Evolutionary conservation across 2,329 filamentous ascomycete genomes (phyloP).

Genomic region (Colletotrichum gloeosporioides): DNA sequence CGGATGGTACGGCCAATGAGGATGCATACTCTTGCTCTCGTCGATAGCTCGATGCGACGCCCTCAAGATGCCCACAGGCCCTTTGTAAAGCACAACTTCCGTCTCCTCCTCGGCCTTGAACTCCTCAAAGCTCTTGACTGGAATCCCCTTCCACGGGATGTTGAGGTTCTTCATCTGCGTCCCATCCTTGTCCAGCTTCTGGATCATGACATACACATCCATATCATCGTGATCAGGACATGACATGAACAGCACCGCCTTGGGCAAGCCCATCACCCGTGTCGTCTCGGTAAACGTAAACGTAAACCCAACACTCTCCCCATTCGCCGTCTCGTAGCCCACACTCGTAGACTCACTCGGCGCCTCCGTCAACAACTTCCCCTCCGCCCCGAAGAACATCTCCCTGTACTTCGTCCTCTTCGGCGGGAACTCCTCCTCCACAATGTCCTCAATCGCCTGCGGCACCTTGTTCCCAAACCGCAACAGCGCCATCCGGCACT

Average conservation of each 20-base stretch:
- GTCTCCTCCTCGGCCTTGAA: slow-evolving; percentile 24
- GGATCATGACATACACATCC: slow-evolving; percentile 40
- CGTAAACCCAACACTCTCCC: slow-evolving; percentile 31
- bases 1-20: slow-evolving; percentile 28
- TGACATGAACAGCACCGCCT: slow-evolving; percentile 51
- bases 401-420: slow-evolving; percentile 18
- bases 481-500: slow-evolving; percentile 44
- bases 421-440: slow-evolving; percentile 32
- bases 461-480: slow-evolving; percentile 28
- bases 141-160: slow-evolving; percentile 26
- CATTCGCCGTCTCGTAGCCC: background rate
- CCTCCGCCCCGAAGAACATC: slow-evolving; percentile 35
- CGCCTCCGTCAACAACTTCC: slow-evolving; percentile 38
- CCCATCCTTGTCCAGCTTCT: slow-evolving; percentile 21
- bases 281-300: slow-evolving; percentile 43
- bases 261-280: slow-evolving; percentile 48
- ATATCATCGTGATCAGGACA: slow-evolving; percentile 46
- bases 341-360: slow-evolving; percentile 39
- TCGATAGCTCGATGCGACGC: slow-evolving; percentile 29
- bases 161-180: slow-evolving; percentile 29
- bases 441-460: slow-evolving; percentile 29
- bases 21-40: slow-evolving; percentile 28
- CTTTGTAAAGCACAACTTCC: slow-evolving; percentile 30
- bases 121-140: slow-evolving; percentile 25
- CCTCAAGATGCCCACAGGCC: slow-evolving; percentile 28